phyloP scores from a whole-genome alignment of 2,329 filamentous ascomycete species.

The Ustilaginoidea virens region DNA sequence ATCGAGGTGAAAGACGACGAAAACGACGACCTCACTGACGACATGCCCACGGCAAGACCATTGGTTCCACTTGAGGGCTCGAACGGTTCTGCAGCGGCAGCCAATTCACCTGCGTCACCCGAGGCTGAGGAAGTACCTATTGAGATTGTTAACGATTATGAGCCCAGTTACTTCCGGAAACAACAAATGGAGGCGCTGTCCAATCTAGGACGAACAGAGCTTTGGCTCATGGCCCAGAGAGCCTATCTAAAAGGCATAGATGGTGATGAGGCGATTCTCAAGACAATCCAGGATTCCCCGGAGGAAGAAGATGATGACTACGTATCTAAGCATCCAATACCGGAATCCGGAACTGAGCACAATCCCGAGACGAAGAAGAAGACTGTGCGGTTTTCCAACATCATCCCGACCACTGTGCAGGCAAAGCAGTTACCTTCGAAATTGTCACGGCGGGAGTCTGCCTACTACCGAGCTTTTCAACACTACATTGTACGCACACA shows the following conservation, averaged over 20 bases:
- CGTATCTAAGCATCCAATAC: conserved; percentile 1
- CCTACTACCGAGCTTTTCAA: conserved; percentile 81
- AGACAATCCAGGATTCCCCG: conserved; percentile 20
- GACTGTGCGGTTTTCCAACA: conserved; percentile 57
- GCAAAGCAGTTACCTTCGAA: conserved; percentile 36
- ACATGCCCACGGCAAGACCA: conserved; percentile 53
- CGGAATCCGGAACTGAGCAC: conserved; percentile 12
- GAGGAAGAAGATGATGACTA: conserved; percentile 15
- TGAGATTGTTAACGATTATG: conserved; percentile 55
- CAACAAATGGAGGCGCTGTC: conserved; percentile 53
- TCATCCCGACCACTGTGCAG: conserved; percentile 26
- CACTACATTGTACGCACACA: conserved; percentile 52
- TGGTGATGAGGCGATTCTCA: conserved; percentile 21
- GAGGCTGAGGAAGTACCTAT: conserved; percentile 40
- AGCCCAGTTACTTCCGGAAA: conserved; percentile 59
- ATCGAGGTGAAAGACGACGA: conserved; percentile 36
- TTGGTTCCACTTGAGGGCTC: conserved; percentile 16
- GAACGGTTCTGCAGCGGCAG: conserved; percentile 15
- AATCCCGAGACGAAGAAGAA: conserved; percentile 39
- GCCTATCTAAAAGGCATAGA: conserved; percentile 58
- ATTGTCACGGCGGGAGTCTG: conserved; percentile 47
- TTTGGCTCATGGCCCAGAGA: conserved; percentile 75
- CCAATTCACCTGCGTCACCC: conserved; percentile 14
- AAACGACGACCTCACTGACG: conserved; percentile 32
- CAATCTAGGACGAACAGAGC: conserved; percentile 71